Conservation (phyloP, 768 basidiomycete species). For the Mycena rebaudengoi region DNA sequence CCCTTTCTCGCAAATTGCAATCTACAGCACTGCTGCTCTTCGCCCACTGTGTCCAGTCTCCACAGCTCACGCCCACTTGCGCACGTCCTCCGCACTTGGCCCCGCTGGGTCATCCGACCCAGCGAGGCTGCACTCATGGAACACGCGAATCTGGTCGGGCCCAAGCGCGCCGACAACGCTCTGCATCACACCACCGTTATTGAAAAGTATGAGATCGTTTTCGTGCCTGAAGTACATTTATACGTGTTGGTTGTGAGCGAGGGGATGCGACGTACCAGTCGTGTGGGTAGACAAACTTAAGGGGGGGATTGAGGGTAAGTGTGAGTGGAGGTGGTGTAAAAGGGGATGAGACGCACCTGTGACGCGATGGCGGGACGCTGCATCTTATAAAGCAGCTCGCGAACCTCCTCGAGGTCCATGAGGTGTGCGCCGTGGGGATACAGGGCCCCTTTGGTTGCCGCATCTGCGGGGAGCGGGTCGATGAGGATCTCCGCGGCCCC, state of each 20-base stretch:
- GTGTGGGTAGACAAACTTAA: conserved; percentile 89
- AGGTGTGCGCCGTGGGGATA: conserved; percentile 87
- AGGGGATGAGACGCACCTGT: conserved; percentile 48
- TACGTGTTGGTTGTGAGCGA: not conserved
- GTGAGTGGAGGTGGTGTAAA: not conserved
- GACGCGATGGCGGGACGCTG: conserved; percentile 92
- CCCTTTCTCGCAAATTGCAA: not conserved
- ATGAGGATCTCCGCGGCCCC: conserved; percentile 73
- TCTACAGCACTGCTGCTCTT: not conserved
- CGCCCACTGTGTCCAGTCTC: too few relatives aligned
- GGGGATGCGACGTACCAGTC: conserved; percentile 65
- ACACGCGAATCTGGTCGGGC: conserved; percentile 72
- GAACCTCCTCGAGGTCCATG: conserved; percentile 75
- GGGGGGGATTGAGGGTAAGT: not conserved
- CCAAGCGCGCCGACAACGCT: conserved; percentile 83
- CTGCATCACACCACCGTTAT: conserved; percentile 85
- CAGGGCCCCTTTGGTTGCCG: conserved; percentile 66
- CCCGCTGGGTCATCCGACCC: conserved; percentile 77
- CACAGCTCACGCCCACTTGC: conserved; percentile 57
- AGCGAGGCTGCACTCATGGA: conserved; percentile 91
- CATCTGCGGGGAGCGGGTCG: conserved; percentile 73
- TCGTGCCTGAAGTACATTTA: conserved; percentile 41
- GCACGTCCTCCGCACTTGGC: conserved; percentile 72
- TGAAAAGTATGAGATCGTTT: conserved; percentile 84
- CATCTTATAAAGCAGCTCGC: conserved; percentile 83